These are phyloP conservation scores for Monosporascus sp. DNA, from an alignment of 2,329 filamentous ascomycete genomes.

Conservation along the genomic window DNA sequence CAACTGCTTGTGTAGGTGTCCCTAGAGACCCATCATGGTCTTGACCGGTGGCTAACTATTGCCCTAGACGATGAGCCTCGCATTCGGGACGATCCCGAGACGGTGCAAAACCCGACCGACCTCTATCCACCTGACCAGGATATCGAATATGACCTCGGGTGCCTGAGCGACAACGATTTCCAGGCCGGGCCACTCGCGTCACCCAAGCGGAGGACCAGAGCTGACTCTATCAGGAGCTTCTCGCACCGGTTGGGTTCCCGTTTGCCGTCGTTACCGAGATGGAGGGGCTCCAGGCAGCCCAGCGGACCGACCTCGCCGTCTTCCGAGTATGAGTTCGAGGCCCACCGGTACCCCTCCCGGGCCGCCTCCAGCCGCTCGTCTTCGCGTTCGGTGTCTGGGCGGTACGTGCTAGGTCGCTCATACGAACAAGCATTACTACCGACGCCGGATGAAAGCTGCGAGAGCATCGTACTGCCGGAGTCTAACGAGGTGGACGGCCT, in stretches of 20 bases:
- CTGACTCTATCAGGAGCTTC: conserved; percentile 58
- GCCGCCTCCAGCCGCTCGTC: conserved; percentile 73
- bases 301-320: conserved; percentile 53
- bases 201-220: conserved; percentile 53
- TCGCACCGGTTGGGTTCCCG: conserved; percentile 62
- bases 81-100: conserved; percentile 47
- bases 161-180: conserved; percentile 60
- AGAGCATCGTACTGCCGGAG: conserved; percentile 45
- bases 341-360: conserved; percentile 59
- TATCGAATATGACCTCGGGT: conserved; percentile 62
- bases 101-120: conserved; percentile 31
- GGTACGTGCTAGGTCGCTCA: conserved; percentile 37
- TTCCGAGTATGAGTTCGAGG: conserved; percentile 81
- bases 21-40: background rate
- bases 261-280: conserved; percentile 48
- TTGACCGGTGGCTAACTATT: conserved; percentile 17
- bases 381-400: conserved; percentile 62
- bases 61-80: conserved; percentile 58
- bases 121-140: conserved; percentile 40
- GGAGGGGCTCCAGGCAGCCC: conserved; percentile 42
- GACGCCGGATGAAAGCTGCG: conserved; percentile 57
- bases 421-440: conserved; percentile 52
- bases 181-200: conserved; percentile 37
- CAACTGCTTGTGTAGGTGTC: conserved; percentile 69
- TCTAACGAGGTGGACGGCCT: conserved; percentile 50